Evolutionary conservation across 2,329 filamentous ascomycete genomes (phyloP).

Genomic region (Penicillium sp.): DNA sequence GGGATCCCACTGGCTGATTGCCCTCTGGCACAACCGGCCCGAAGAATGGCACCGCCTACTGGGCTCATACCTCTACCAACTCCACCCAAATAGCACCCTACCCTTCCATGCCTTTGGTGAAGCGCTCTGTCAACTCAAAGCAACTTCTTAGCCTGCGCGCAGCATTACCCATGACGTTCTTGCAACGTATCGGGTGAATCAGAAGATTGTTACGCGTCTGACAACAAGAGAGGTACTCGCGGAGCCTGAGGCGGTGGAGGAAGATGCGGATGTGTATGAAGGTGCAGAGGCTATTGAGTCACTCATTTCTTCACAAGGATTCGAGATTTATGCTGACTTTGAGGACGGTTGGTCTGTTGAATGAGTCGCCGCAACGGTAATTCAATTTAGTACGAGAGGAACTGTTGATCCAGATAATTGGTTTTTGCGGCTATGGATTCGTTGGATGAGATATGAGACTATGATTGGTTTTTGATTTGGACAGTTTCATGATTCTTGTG

Average conservation of each 20-base stretch:
- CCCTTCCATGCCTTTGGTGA: conserved; percentile 33
- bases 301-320: conserved; percentile 17
- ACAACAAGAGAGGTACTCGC: conserved; percentile 18
- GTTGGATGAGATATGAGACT: conserved; percentile 19
- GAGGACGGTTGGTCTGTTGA: conserved; percentile 26
- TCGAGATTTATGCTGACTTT: conserved; percentile 16
- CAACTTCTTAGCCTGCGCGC: conserved; percentile 22
- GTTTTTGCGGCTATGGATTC: background rate
- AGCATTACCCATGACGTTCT: conserved; percentile 26
- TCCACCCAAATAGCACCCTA: conserved; percentile 19
- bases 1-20: conserved; percentile 31
- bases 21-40: conserved; percentile 32
- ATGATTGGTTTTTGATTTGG: conserved; percentile 10
- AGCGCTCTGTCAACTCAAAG: conserved; percentile 32
- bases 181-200: conserved; percentile 30
- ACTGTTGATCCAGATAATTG: background rate
- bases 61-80: conserved; percentile 37
- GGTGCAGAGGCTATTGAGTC: conserved; percentile 29
- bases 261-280: conserved; percentile 24
- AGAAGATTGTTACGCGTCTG: conserved; percentile 27
- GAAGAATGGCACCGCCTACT: conserved; percentile 33
- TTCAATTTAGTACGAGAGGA: background rate
- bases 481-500: background rate
- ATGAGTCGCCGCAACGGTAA: conserved; percentile 6
- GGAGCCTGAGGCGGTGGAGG: conserved; percentile 7